Evolutionary conservation across 2,329 filamentous ascomycete genomes (phyloP).

Genomic region (Apiospora rasikravindrae): DNA sequence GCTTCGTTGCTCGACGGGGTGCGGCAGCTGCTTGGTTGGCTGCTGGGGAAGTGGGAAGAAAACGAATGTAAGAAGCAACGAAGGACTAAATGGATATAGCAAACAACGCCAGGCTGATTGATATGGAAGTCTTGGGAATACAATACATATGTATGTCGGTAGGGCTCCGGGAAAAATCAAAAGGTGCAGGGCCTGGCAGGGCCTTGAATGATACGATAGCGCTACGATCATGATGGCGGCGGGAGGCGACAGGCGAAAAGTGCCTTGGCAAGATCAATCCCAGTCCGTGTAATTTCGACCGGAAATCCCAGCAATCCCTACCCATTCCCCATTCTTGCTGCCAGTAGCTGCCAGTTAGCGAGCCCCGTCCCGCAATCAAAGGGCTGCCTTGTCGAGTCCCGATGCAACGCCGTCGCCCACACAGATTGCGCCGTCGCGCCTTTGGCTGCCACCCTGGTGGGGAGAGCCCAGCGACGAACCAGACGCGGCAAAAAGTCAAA

Average conservation of each 20-base stretch:
- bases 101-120: background rate
- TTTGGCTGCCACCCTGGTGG: background rate
- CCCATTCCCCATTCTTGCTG: background rate
- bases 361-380: background rate
- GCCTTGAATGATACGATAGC: background rate
- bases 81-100: background rate
- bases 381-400: background rate
- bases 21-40: background rate
- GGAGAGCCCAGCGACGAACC: background rate
- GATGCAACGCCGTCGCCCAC: constrained; percentile 4
- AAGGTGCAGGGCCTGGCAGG: background rate
- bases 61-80: background rate
- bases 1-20: background rate
- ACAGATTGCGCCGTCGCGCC: background rate
- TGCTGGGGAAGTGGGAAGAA: background rate
- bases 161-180: background rate
- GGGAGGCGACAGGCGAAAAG: background rate
- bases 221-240: background rate
- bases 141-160: background rate
- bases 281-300: constrained; percentile 10
- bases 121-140: background rate
- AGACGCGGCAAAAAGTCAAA: background rate
- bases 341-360: too few relatives aligned
- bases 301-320: background rate
- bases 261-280: background rate